A percentile compares a stretch with the other conserved stretches of the same genome.
These are phyloP conservation scores for Candida insectalens DNA, from an alignment of 805 yeast species.

Conservation along the genomic window DNA sequence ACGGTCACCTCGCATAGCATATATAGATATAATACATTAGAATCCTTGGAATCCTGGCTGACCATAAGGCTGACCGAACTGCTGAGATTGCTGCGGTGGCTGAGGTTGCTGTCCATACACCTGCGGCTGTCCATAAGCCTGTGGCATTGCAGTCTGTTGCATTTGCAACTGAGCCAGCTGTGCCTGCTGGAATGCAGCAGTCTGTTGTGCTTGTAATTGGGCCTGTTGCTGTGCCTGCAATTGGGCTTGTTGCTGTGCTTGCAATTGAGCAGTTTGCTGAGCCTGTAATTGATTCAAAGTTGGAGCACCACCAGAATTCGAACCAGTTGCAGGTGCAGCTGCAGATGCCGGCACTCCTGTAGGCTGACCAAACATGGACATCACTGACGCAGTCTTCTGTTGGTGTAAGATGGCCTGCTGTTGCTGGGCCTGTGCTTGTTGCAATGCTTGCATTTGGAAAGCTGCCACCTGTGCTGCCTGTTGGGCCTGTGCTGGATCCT, in stretches of 20 bases:
- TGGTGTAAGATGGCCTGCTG: too few species aligned
- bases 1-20: neutral
- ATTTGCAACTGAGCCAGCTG: slow-evolving; percentile 3
- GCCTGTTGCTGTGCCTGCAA: neutral
- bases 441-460: slow-evolving; percentile 19
- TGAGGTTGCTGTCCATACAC: slow-evolving; percentile 4
- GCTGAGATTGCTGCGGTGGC: slow-evolving; percentile 5
- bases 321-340: too few species aligned
- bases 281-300: slow-evolving; percentile 4
- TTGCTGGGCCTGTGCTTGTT: slow-evolving; percentile 14
- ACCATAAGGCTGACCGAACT: neutral
- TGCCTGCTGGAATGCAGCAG: neutral
- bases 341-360: too few species aligned
- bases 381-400: slow-evolving; percentile 13
- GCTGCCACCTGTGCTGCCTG: slow-evolving; percentile 14
- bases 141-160: slow-evolving; percentile 3
- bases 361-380: slow-evolving; percentile 31
- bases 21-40: neutral
- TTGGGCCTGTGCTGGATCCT: slow-evolving; percentile 22
- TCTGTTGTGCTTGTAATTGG: neutral
- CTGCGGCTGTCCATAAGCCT: too few species aligned
- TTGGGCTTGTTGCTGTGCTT: neutral
- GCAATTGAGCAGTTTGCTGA: neutral
- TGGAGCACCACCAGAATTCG: slow-evolving; percentile 5
- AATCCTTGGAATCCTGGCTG: slow-evolving; percentile 4